Base-by-base conservation (phyloP, 495 filamentous ascomycete species). In the Durotheca rogersii region DNA sequence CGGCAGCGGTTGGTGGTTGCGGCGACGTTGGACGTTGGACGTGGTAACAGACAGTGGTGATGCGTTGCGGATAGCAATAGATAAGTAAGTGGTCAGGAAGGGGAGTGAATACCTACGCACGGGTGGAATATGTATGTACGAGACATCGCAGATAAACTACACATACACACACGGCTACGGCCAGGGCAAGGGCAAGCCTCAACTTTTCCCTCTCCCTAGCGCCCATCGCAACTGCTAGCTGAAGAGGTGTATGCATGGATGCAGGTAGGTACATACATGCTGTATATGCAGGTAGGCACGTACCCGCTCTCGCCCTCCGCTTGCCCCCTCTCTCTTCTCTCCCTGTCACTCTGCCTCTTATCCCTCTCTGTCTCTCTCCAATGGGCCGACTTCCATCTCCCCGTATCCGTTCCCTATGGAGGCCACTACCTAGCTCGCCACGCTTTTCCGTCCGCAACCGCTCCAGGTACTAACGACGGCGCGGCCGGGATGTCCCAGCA, bases 401-500 rank as follows among this genome's bases (percentile, higher is more conserved):
- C 40, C 36, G 27, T 19, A 27, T 27, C 16, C 16, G 16, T 42
- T 4, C 19, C 36, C 15, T n/a, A 37, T n/a, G 41, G 51, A 40
- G 49, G n/a, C n/a, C n/a, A 11, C 21, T 36, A 53, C 49, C 36
- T 27, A 17, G 33, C 29, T 44, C 32, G 33, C 18, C 21, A 45
- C 17, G 45, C 41, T 44, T 43, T 45, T 50, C 45, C 29, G n/a
- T 47, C 30, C 45, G 27, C 51, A 46, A 41, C n/a, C 41, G 15
- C 25, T 45, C 42, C 39, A 41, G 50, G 34, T 51, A 47, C 45
- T 41, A 36, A 29, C 27, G 38, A 42, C 45, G 39, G 27, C 43
- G 39, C 36, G 19, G 49, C 30, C 31, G 30, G 21, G 21, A 25
- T 31, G 19, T 18, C 44, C 39, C 32, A 43, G 31, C 37, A 31